These are phyloP conservation scores for Schizopora paradoxa DNA, from an alignment of 1,284 basidiomycete species.

Conservation along the genomic window DNA sequence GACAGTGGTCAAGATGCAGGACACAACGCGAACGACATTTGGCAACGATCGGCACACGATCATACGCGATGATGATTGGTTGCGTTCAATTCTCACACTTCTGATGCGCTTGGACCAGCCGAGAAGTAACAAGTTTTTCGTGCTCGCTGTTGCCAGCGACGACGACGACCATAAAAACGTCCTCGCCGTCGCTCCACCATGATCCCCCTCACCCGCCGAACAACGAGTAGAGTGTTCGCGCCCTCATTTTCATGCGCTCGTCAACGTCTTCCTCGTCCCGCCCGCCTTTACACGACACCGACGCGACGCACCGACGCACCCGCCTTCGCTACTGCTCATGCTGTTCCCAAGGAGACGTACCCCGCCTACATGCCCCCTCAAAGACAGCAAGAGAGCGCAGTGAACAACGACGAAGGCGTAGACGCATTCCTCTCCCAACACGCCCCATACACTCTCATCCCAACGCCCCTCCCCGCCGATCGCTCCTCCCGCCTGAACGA, in stretches of 20 bases:
- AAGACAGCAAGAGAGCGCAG: conserved; percentile 14
- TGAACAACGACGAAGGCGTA: conserved; percentile 28
- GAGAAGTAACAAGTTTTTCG: conserved; percentile 11
- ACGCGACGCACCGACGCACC: conserved; percentile 49
- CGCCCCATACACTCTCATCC: conserved; percentile 51
- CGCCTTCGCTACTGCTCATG: conserved; percentile 40
- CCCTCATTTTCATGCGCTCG: conserved; percentile 59
- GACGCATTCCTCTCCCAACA: conserved; percentile 44
- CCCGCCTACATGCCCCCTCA: conserved; percentile 34
- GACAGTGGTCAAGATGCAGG: too few species aligned
- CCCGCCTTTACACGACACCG: conserved; percentile 59
- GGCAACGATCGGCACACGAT: too few species aligned
- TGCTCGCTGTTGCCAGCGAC: conserved; percentile 1
- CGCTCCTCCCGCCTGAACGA: conserved; percentile 36
- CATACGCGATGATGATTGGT: too few species aligned
- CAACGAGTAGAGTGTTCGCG: conserved; percentile 41
- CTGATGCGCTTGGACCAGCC: too few species aligned
- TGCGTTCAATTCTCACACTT: too few species aligned
- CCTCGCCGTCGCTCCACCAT: too few species aligned
- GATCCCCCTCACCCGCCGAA: conserved; percentile 38
- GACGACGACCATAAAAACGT: neutral
- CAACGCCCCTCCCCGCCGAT: conserved; percentile 53
- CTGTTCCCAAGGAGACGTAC: conserved; percentile 31
- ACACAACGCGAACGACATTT: too few species aligned
- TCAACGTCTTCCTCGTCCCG: conserved; percentile 60